A percentile compares a stretch with the other conserved stretches of the same genome.
Conservation (phyloP, 2,329 filamentous ascomycete genomes). For the Dichotomopilus funicola region DNA sequence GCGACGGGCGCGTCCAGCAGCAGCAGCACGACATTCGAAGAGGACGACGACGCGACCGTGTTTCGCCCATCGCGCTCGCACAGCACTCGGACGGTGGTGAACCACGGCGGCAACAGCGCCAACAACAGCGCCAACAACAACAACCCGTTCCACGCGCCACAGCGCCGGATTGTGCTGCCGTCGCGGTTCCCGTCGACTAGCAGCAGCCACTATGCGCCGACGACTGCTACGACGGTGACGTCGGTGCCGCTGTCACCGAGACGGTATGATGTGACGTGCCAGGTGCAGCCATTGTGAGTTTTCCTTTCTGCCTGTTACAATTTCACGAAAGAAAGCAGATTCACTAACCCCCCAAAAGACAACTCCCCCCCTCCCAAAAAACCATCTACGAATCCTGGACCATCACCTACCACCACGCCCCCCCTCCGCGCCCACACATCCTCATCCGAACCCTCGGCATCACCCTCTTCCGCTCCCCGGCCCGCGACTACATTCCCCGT, state of each 20-base stretch:
- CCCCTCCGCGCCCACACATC: background rate
- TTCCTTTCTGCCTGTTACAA: background rate
- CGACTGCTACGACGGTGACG: background rate
- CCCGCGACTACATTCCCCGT: background rate
- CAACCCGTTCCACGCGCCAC: background rate
- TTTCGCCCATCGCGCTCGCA: slow-evolving; percentile 2
- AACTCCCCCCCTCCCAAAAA: slow-evolving; percentile 2
- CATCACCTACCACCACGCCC: slow-evolving; percentile 14
- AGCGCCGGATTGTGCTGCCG: background rate
- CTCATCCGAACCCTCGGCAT: slow-evolving; percentile 2
- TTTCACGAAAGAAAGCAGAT: background rate
- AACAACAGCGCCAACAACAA: background rate
- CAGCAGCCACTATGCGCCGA: slow-evolving; percentile 1
- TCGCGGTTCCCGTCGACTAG: slow-evolving; percentile 1
- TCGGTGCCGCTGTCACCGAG: background rate
- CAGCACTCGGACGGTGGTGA: background rate
- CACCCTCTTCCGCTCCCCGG: slow-evolving; percentile 1
- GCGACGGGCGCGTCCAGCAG: background rate
- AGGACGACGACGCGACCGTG: background rate
- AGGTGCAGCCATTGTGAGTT: slow-evolving; percentile 5
- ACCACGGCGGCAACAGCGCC: too few species aligned
- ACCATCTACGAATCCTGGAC: slow-evolving; percentile 15
- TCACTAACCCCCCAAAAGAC: background rate
- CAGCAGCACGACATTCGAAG: slow-evolving; percentile 3
- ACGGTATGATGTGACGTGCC: background rate